These are phyloP conservation scores for Cyclotella atomus DNA, from an alignment of 108 stramenopile genomes.

Conservation along the genomic window DNA sequence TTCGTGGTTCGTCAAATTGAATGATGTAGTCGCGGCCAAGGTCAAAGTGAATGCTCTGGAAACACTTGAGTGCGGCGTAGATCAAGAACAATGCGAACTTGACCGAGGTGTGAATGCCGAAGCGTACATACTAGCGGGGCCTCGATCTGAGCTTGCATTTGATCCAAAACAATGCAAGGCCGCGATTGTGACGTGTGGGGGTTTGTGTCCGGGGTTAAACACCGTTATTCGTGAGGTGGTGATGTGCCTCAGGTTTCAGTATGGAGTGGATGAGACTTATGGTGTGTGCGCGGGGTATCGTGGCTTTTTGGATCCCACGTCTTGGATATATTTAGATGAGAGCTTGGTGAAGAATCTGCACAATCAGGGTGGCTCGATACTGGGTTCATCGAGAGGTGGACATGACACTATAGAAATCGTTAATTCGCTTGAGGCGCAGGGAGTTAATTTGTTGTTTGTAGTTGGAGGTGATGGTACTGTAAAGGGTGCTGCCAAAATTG, in stretches of 20 bases:
- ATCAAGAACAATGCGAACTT: slow-evolving; percentile 32
- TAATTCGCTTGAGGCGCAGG: slow-evolving; percentile 41
- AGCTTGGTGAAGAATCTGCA: slow-evolving; percentile 70
- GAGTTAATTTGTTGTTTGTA: slow-evolving; percentile 73
- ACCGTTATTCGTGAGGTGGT: slow-evolving; percentile 83
- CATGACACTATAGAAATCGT: slow-evolving; percentile 73
- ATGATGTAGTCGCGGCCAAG: slow-evolving; percentile 37
- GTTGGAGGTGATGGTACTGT: slow-evolving; percentile 92
- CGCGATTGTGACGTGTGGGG: slow-evolving; percentile 64
- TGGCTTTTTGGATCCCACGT: slow-evolving; percentile 59
- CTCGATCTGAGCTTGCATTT: slow-evolving; percentile 53
- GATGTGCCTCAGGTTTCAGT: slow-evolving; percentile 54
- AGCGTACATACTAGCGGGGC: slow-evolving; percentile 48
- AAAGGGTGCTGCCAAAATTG: slow-evolving; percentile 68
- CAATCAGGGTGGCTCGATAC: slow-evolving; percentile 78
- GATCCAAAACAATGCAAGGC: slow-evolving; percentile 53
- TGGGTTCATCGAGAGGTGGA: slow-evolving; percentile 82
- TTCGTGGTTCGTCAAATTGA: slow-evolving; percentile 34
- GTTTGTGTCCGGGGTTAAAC: slow-evolving; percentile 69
- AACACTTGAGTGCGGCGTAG: slow-evolving; percentile 8
- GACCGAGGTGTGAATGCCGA: slow-evolving; percentile 23
- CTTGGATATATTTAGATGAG: slow-evolving; percentile 10
- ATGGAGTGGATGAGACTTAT: slow-evolving; percentile 62
- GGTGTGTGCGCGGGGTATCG: slow-evolving; percentile 79
- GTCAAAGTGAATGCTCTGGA: slow-evolving; percentile 23